These are phyloP conservation scores for Hygrophorus pudorinus DNA, from an alignment of 768 basidiomycete genomes.

Conservation along the genomic window DNA sequence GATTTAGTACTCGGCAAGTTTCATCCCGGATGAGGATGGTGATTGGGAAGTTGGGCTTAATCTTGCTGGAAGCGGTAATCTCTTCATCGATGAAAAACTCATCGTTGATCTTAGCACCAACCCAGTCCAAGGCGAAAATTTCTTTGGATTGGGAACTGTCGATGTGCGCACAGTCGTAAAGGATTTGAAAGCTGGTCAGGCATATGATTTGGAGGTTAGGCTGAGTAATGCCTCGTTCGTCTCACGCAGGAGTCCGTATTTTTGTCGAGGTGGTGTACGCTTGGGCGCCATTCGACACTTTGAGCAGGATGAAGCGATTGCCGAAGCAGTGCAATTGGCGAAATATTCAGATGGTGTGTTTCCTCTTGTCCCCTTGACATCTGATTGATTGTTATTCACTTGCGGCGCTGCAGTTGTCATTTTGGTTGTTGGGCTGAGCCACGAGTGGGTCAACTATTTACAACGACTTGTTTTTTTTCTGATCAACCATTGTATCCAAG, in stretches of 20 bases:
- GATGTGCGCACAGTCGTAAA: slow-evolving; percentile 27
- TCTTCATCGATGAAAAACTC: slow-evolving; percentile 41
- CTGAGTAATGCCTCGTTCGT: slow-evolving; percentile 25
- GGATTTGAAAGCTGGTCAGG: slow-evolving; percentile 30
- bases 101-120: slow-evolving; percentile 35
- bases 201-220: slow-evolving; percentile 31
- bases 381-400: too few species aligned
- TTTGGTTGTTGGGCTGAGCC: slow-evolving; percentile 44
- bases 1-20: slow-evolving; percentile 29
- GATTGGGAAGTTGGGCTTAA: slow-evolving; percentile 41
- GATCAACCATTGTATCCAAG: slow-evolving; percentile 7
- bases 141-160: slow-evolving; percentile 34
- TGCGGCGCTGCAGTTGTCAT: slow-evolving; percentile 24
- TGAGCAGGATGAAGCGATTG: slow-evolving; percentile 29
- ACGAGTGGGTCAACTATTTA: slow-evolving; percentile 25
- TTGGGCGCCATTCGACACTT: slow-evolving; percentile 25
- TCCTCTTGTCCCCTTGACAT: neutral
- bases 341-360: slow-evolving; percentile 23
- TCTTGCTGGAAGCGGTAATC: slow-evolving; percentile 33
- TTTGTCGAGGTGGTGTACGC: slow-evolving; percentile 18
- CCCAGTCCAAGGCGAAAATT: slow-evolving; percentile 25
- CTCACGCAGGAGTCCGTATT: slow-evolving; percentile 18
- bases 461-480: neutral
- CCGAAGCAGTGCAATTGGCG: slow-evolving; percentile 29
- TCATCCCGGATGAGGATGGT: slow-evolving; percentile 42